Evolutionary conservation across 2,329 filamentous ascomycete species (phyloP).

Genomic region (Boeremia exigua): DNA sequence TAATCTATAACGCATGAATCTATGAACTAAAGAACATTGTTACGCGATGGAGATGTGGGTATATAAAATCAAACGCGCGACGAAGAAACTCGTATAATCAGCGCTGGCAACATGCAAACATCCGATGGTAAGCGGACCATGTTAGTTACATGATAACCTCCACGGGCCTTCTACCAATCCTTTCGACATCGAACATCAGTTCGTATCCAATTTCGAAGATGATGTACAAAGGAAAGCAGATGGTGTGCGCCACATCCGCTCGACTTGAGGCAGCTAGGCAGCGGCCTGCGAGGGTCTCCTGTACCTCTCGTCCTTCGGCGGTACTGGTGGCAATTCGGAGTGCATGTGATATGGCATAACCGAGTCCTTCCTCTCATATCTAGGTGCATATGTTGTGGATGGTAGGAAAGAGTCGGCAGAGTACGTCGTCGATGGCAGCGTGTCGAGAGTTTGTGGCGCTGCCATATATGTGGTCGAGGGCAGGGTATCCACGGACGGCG

Average conservation of each 20-base stretch:
- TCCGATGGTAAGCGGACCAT: too few species aligned
- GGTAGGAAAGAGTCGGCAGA: slow-evolving; percentile 12
- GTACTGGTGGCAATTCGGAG: slow-evolving; percentile 21
- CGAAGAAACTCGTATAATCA: neutral
- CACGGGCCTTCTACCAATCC: too few species aligned
- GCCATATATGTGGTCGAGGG: slow-evolving; percentile 21
- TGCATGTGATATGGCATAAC: slow-evolving; percentile 21
- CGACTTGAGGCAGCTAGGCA: neutral
- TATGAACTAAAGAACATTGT: neutral
- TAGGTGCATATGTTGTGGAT: slow-evolving; percentile 20
- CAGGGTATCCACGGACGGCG: neutral
- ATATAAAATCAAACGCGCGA: neutral
- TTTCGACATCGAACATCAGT: too few species aligned
- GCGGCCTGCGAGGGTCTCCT: slow-evolving; percentile 1
- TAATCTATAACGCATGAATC: neutral
- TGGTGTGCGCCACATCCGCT: neutral
- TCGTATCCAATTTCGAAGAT: too few species aligned
- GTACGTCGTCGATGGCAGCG: slow-evolving; percentile 5
- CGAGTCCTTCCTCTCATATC: slow-evolving; percentile 29
- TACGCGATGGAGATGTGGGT: neutral
- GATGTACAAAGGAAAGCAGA: too few species aligned
- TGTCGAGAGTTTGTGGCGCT: neutral
- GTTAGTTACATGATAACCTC: too few species aligned
- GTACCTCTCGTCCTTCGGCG: slow-evolving; percentile 22
- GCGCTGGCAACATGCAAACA: too few species aligned